Base-by-base conservation (phyloP, 2,329 filamentous ascomycete species). In the Penicillium sp. region DNA sequence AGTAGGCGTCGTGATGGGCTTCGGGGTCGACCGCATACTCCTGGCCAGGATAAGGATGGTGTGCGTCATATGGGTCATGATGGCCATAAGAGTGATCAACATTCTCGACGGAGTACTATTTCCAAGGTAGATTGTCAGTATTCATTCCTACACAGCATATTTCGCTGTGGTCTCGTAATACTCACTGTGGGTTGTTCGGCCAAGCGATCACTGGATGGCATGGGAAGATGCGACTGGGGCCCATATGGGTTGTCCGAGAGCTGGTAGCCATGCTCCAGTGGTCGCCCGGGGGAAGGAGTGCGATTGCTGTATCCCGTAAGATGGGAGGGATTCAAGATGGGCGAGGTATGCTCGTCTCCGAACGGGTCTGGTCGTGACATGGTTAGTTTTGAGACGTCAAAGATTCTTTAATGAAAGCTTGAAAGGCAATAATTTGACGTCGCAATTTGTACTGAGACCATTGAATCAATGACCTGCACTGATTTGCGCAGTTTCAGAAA, bases 1-100 rank as follows among this genome's bases (percentile, higher is more conserved):
- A 93, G 79, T 96, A 96, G 55, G 86, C 85, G 75, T 96, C 91
- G 71, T 94, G 91, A 69, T 96, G 91, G 57, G 88, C 87, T 73
- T 95, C 88, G 10, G 93, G 92, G 69, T 91, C 87, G 60, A 96
- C 77, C 4, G 86, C 81, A 73, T 94, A 93, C 56, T 92, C 89
- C 57, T 81, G 80, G 60, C 81, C 81, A 42, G 82, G 79, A 62
- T 85, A 83, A 60, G 81, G 69, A 54, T 76, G 80, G 59, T 83
- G 64, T 76, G 78, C 62, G 61, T 86, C 84, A 71, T 86, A 88
- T 54, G 80, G 78, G 64, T 87, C 82, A 68, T 84, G 83, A 68
- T 86, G 84, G 19, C 84, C 82, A 68, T 85, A 88, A 15, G 85
- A 86, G 66, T 82, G 82, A 50, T 81, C 76, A 40, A 90, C 83